phyloP scores from a whole-genome alignment of 345 rosid genomes.

The Salix arbutifolia region DNA sequence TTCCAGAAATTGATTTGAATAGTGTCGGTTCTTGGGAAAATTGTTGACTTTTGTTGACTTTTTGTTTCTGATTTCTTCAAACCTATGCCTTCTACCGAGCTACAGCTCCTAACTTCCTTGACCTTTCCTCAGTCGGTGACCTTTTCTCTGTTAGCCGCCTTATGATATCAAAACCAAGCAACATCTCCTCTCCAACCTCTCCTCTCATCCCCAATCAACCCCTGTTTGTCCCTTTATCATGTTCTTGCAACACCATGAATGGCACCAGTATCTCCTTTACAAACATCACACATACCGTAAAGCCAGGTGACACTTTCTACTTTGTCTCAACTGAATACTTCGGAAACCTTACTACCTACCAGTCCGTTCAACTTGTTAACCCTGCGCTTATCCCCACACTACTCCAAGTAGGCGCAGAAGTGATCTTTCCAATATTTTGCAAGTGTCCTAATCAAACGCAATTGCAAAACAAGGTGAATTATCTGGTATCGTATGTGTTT shows the following conservation, averaged over 20 bases:
- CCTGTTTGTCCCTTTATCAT: constrained; percentile 55
- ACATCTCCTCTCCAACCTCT: constrained; percentile 49
- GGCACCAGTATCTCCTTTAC: constrained; percentile 41
- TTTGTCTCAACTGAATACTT: constrained; percentile 24
- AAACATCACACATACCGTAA: constrained; percentile 42
- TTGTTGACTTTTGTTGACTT: too few relatives aligned
- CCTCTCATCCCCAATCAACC: constrained; percentile 43
- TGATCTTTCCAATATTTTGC: constrained; percentile 55
- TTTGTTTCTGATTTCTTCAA: too few relatives aligned
- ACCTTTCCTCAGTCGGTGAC: constrained; percentile 56
- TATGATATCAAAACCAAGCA: constrained; percentile 58
- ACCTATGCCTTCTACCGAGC: constrained; percentile 57
- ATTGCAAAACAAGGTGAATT: constrained; percentile 21
- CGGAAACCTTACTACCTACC: constrained; percentile 58
- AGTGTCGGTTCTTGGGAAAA: too few relatives aligned
- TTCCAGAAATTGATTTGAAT: too few relatives aligned
- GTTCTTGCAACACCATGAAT: constrained; percentile 49
- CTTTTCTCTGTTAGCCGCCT: constrained; percentile 57
- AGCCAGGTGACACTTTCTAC: constrained; percentile 42
- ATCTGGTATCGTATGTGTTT: constrained; percentile 56
- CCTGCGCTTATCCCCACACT: constrained; percentile 43
- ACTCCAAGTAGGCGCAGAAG: constrained; percentile 36
- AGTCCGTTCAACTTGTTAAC: constrained; percentile 56
- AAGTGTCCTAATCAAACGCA: constrained; percentile 55
- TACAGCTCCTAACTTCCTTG: constrained; percentile 38